Evolutionary conservation across 1,139 yeast species (phyloP), one percentile per base, ranked within the genome.

Genomic region (Geotrichum siamense): DNA sequence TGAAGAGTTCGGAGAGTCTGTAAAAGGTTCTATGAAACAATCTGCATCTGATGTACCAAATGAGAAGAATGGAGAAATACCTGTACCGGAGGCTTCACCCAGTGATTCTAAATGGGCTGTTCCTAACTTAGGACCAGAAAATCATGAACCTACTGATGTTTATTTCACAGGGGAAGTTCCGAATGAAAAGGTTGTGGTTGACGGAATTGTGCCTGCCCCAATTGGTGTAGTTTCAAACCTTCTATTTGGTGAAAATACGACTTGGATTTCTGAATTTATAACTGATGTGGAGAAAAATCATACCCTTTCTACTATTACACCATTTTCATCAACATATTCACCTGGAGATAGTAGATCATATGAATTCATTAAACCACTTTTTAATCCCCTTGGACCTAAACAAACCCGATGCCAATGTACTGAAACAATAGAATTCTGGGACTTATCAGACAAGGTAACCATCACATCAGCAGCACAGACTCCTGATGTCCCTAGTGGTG

Each of bases 401-500:
- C 96, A 89, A 60, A 89, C 98, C 1, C 76, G 74, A 54, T 93
- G 98, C 67, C 59, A 73, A n/a, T 78, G 86, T 45, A 78, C 79
- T 1, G 99, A 93, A 55, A 71, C 74, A 8, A 65, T 85, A 40
- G 79, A 81, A 48, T 71, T 72, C 38, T 76, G 72, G 64, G 85
- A 85, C 58, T 63, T 79, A 36, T 74, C 78, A 12, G 66, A 71
- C 27, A 69, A 65, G 48, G 73, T 82, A 33, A 65, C 75, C 30
- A 81, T 85, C 2, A 72, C 76, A 32, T 89, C 84, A 54, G 61
- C 73, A 1, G 83, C 95, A 0, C 72, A 71, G 20, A 83, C 96
- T 0, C 98, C 97, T 0, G 97, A 91, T 64, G 97, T 93, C 10
- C 99, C 99, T 1, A 82, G 87, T 47, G 99, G 99, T 3, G 76